Evolutionary conservation across 2,329 filamentous ascomycete species (phyloP), one percentile per base, ranked within the genome.

Genomic region (Colletotrichum melonis): DNA sequence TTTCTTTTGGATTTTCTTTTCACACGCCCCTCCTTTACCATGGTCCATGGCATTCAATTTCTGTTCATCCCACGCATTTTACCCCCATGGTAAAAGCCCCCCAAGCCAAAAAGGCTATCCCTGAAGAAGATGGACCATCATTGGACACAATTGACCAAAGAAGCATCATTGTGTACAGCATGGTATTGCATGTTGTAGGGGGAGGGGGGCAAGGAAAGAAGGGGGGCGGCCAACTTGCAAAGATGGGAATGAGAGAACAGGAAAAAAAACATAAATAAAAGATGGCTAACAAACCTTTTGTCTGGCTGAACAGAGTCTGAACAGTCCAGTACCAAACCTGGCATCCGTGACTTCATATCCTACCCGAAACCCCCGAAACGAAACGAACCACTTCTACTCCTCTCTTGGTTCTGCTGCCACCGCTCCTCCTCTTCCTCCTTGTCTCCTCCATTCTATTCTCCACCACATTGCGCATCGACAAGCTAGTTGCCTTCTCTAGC

Each of bases 331-430:
- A 19, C 35, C 32, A 62, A 49, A 62, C 42, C 38, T 46, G 49
- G 56, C 55, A 73, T 65, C 56, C 62, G 71, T 73, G 71, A 73
- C 67, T 73, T 73, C 56, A 70, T 58, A 70, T 64, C 60, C 24
- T 52, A 59, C 32, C 70, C 70, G 67, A 70, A 32, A 73, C 54
- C 67, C 66, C 67, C 56, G 56, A 22, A 22, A 49, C 42, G 42
- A 49, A 73, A 56, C 69, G 71, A 71, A 65, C 67, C 67, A 73
- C 67, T 71, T 73, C 67, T 70, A 70, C 60, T 73, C 67, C 56
- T 66, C 67, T 69, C 70, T 28, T 59, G 63, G 42, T 56, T 69
- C 54, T 32, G 38, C 60, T 73, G 35, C 55, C 63, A 35, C 42
- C 55, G 49, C 59, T 70, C 42, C 55, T 46, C 30, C 58, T 56